Evolutionary conservation across 257 asterid species (phyloP).

Genomic region (Solanum commersonii): DNA sequence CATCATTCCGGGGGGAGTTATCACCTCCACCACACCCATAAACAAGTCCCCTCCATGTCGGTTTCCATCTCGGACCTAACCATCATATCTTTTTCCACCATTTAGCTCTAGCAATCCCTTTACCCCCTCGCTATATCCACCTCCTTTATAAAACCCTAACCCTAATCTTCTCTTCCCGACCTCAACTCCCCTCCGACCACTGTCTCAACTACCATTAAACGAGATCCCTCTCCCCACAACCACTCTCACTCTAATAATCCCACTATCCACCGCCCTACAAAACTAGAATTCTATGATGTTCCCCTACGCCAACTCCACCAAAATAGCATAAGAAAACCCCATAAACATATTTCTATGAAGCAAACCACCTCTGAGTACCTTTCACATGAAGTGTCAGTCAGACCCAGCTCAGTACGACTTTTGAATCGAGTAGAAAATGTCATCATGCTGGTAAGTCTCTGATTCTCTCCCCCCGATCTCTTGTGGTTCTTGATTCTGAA

Average conservation of each 20-base stretch:
- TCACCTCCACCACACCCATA: background rate
- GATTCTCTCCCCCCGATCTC: background rate
- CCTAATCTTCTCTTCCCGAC: too few relatives aligned
- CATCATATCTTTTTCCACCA: background rate
- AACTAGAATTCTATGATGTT: too few relatives aligned
- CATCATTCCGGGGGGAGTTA: fast-evolving
- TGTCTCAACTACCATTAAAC: background rate
- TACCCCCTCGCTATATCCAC: background rate
- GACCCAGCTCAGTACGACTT: fast-evolving
- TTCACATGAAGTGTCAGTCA: background rate
- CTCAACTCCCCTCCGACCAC: background rate
- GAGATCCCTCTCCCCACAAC: background rate
- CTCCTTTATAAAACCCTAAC: too few relatives aligned
- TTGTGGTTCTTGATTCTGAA: background rate
- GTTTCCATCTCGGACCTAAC: background rate
- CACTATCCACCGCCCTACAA: background rate
- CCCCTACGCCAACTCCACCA: background rate
- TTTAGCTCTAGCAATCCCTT: background rate
- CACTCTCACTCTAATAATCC: background rate
- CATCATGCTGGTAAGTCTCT: fast-evolving
- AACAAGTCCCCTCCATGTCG: too few relatives aligned
- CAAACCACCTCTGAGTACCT: background rate
- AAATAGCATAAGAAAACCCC: background rate
- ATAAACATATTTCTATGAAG: too few relatives aligned
- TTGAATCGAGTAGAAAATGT: background rate